Base-by-base conservation (phyloP, 108 stramenopile genomes). In the Nannochloropsis granulata region DNA sequence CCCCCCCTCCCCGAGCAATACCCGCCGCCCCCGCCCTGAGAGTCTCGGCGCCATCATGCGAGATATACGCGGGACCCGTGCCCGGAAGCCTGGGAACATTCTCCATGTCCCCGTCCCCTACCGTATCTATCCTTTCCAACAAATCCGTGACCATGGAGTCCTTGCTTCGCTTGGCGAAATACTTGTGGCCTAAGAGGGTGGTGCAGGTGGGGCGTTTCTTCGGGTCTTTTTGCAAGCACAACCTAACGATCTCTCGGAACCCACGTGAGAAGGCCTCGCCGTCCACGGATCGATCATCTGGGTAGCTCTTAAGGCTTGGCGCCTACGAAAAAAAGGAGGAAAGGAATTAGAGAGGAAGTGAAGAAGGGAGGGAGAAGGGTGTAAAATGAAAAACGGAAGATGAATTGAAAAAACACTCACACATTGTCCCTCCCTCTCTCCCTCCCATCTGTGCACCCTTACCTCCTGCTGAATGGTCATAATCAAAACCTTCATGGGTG, bases 401-500 rank as follows among this genome's bases (percentile, higher is more conserved):
- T 71, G 42, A 42, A 10, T 80, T 44, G 45, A 24, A 45, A 44
- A 89, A 84, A 45, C 83, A 43, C 19, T 88, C 88, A 13, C 88
- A 85, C 8, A 43, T 82, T n/a, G 82, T 44, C 56, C 83, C 83
- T 43, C 80, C 79, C 24, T 93, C 94, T 44, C 93, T 92, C 92
- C 92, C 83, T 98, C 97, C 0, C 95, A 93, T 43, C 94, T 93
- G 42, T 97, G 89, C 10, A 90, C 89, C 12, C 97, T 96, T 43
- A 97, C 97, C 82, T 97, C 95, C 90, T 97, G 94, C 82, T 97
- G 94, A 80, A 98, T 96, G 78, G 97, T 97, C 82, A 95, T 80
- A 44, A 97, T 91, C 44, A 96, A 86, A 0, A 98, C 98, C 84
- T 97, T 97, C 98, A 97, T 97, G 21, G 97, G 97, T 2, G 96